Percentiles rank a stretch among this genome's conserved stretches.
Evolutionary conservation across 225 moss, liverwort and hornwort species (phyloP).

Genomic region (Sphagnum tenellum): DNA sequence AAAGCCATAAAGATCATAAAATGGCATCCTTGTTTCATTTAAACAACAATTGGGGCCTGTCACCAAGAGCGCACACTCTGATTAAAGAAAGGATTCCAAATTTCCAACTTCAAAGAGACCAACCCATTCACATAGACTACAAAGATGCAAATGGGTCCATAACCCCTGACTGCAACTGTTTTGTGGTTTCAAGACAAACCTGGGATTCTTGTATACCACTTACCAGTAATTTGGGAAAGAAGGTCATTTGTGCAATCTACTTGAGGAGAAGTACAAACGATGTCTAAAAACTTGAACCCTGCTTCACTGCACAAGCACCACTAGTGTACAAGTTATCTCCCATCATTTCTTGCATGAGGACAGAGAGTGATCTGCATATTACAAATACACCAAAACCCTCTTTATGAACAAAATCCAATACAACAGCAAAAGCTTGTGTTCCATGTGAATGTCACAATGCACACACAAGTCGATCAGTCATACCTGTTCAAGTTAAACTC

Average conservation of each 20-base stretch:
- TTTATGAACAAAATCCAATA: no score
- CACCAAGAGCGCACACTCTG: not conserved
- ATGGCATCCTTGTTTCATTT: slow-evolving; percentile 11
- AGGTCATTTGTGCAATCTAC: slow-evolving; percentile 44
- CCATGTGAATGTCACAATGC: no score
- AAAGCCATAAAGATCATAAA: slow-evolving; percentile 21
- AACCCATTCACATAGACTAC: not conserved
- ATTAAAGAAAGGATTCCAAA: not conserved
- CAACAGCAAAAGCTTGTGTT: no score
- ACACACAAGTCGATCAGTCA: not conserved
- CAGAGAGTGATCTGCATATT: no score
- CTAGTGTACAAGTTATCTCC: no score
- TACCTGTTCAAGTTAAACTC: slow-evolving; percentile 41
- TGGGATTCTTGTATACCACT: not conserved
- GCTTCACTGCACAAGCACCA: slow-evolving; percentile 15
- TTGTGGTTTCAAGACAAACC: slow-evolving; percentile 10
- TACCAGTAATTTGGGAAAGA: slow-evolving; percentile 26
- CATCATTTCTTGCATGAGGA: no score
- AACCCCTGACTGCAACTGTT: not conserved
- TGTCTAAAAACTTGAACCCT: slow-evolving; percentile 34
- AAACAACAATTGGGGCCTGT: slow-evolving; percentile 46
- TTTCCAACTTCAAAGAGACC: no score
- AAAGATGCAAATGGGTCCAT: not conserved
- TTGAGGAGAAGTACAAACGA: slow-evolving; percentile 32
- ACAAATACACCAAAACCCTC: no score